phyloP scores from a whole-genome alignment of 2,329 filamentous ascomycete species.

The Xylariales sp. region DNA sequence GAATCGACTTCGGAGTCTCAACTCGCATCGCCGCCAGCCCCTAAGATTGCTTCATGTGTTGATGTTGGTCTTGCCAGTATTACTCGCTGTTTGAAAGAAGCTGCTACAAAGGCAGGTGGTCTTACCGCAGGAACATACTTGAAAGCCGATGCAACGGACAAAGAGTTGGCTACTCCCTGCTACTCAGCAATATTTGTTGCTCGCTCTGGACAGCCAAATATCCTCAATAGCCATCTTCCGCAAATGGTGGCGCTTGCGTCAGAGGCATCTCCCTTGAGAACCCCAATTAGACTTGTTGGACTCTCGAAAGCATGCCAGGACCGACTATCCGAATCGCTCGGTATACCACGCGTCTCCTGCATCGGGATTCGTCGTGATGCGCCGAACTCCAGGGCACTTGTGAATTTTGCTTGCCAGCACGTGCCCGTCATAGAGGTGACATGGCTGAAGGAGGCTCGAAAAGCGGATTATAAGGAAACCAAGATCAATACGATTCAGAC shows the following conservation, averaged over 20 bases:
- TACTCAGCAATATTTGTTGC: conserved; percentile 56
- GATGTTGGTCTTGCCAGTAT: conserved; percentile 63
- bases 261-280: conserved; percentile 29
- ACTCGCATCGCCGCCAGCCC: conserved; percentile 30
- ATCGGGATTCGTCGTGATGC: conserved; percentile 55
- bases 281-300: conserved; percentile 53
- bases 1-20: conserved; percentile 13
- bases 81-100: conserved; percentile 51
- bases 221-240: conserved; percentile 57
- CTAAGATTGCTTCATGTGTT: conserved; percentile 52
- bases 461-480: conserved; percentile 37
- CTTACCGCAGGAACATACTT: conserved; percentile 15
- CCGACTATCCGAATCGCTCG: conserved; percentile 51
- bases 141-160: not conserved
- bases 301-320: conserved; percentile 57
- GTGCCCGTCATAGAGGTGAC: conserved; percentile 47
- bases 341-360: conserved; percentile 60
- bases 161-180: conserved; percentile 7
- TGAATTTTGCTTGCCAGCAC: conserved; percentile 49
- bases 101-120: conserved; percentile 14
- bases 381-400: conserved; percentile 50
- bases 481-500: conserved; percentile 43
- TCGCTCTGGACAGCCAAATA: conserved; percentile 51
- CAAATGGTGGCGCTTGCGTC: conserved; percentile 50
- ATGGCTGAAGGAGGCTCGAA: conserved; percentile 49